Percentiles rank a stretch among this genome's conserved stretches.
These are phyloP conservation scores for Stellera chamaejasme DNA, from an alignment of 345 rosid genomes.

Conservation along the genomic window DNA sequence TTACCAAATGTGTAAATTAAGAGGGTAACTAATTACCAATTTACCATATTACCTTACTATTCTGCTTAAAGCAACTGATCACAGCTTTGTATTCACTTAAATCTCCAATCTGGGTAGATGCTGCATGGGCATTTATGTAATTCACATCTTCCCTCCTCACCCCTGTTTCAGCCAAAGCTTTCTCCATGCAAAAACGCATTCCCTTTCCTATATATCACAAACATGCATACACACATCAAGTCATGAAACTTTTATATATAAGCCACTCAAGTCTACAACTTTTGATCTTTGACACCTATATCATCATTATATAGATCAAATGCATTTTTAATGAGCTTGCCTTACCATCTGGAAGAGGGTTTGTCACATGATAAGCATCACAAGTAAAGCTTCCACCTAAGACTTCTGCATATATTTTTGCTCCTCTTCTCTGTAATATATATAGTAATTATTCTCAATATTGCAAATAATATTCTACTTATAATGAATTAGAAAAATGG, in stretches of 20 bases:
- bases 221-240: not conserved
- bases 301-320: too few relatives aligned
- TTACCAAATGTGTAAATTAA: constrained; percentile 2
- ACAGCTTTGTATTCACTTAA: constrained; percentile 43
- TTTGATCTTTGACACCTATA: too few relatives aligned
- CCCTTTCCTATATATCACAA: constrained; percentile 34
- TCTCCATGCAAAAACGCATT: constrained; percentile 42
- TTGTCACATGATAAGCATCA: constrained; percentile 48
- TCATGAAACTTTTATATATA: not conserved
- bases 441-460: too few relatives aligned
- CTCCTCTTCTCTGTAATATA: constrained; percentile 40
- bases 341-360: constrained; percentile 46
- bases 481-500: too few relatives aligned
- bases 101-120: constrained; percentile 47
- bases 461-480: too few relatives aligned
- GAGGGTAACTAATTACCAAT: not conserved
- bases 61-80: constrained; percentile 34
- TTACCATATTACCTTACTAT: constrained; percentile 22
- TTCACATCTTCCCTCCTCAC: constrained; percentile 46
- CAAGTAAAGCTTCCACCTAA: constrained; percentile 51
- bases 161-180: constrained; percentile 39
- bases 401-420: constrained; percentile 47
- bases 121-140: constrained; percentile 58
- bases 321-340: not conserved
- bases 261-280: too few relatives aligned